These are phyloP conservation scores for Jimgerdemannia lactiflua DNA, from an alignment of 192 early-diverging fungal species.

Conservation along the genomic window DNA sequence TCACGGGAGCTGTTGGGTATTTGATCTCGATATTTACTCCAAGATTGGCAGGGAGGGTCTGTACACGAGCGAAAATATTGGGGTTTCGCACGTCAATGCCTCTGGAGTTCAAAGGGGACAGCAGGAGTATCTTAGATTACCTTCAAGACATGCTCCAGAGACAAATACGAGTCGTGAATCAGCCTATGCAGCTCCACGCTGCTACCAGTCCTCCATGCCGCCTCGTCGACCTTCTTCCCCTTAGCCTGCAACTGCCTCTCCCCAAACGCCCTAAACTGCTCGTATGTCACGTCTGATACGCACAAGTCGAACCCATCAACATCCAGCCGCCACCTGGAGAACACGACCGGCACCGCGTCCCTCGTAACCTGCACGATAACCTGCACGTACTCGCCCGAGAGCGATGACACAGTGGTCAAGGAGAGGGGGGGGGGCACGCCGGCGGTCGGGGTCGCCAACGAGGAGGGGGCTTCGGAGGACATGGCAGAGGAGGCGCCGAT, in stretches of 20 bases:
- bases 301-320: conserved; percentile 48
- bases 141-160: conserved; percentile 73
- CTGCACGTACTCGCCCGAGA: conserved; percentile 92
- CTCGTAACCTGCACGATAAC: conserved; percentile 87
- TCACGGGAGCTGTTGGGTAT: conserved; percentile 76
- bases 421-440: conserved; percentile 45
- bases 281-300: conserved; percentile 48
- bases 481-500: conserved; percentile 22
- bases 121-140: conserved; percentile 32
- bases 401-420: conserved; percentile 80
- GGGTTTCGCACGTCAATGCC: background rate
- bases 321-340: conserved; percentile 70
- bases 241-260: conserved; percentile 18
- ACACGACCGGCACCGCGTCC: conserved; percentile 87
- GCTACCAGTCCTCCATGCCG: conserved; percentile 6
- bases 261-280: conserved; percentile 47
- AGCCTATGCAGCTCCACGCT: conserved; percentile 8
- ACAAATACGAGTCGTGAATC: conserved; percentile 30
- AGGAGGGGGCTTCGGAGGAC: conserved; percentile 21
- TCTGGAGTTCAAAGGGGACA: too few species aligned
- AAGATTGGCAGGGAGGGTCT: conserved; percentile 66
- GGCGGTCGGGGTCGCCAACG: conserved; percentile 5
- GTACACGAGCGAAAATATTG: conserved; percentile 5
- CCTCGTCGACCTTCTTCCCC: conserved; percentile 16
- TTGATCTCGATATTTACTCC: conserved; percentile 88